A percentile compares a stretch with the other conserved stretches of the same genome.
These are phyloP conservation scores for Serendipita indica DNA, from an alignment of 768 basidiomycete genomes.

Conservation along the genomic window DNA sequence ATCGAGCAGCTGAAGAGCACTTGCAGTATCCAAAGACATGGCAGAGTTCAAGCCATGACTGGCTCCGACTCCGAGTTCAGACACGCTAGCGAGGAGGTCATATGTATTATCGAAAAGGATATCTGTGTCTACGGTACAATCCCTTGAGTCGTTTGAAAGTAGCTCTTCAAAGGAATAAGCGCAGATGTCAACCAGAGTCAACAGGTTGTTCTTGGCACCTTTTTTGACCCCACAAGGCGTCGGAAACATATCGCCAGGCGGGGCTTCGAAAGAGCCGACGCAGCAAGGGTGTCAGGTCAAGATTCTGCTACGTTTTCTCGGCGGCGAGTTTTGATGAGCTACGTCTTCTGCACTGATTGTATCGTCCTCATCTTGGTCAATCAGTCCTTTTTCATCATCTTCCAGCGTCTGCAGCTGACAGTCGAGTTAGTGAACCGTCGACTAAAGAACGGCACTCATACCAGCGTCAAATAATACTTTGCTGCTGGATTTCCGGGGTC, in stretches of 20 bases:
- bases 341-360: neutral
- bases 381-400: neutral
- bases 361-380: neutral
- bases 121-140: neutral
- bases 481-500: neutral
- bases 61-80: no score
- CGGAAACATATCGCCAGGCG: neutral
- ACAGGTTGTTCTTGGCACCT: neutral
- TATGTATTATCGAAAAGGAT: neutral
- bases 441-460: neutral
- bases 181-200: neutral
- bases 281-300: no score
- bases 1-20: neutral
- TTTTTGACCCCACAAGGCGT: constrained; percentile 5
- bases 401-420: no score
- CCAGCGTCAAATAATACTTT: neutral
- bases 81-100: no score
- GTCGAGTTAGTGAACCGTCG: neutral
- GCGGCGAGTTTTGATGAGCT: neutral
- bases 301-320: neutral
- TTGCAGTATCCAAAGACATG: neutral
- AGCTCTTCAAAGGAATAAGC: neutral
- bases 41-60: neutral
- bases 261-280: constrained; percentile 1
- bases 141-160: neutral